Base-by-base conservation (phyloP, 2,329 filamentous ascomycete genomes). In the Knufia petricola region DNA sequence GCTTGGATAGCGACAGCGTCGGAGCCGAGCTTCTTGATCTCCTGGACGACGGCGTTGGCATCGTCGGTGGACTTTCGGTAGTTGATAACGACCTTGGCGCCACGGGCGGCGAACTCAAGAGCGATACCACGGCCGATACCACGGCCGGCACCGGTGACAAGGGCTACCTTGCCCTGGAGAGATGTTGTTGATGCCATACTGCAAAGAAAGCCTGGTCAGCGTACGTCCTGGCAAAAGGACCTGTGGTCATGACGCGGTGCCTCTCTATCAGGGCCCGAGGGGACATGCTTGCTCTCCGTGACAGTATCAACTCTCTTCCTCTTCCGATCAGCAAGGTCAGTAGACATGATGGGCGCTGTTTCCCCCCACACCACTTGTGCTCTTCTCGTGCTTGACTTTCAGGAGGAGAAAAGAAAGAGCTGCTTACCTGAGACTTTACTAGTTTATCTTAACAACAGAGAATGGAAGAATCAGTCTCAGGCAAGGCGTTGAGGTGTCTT, bases 1-100 rank as follows among this genome's bases (percentile, higher is more conserved):
- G 57, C 59, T 56, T 75, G 71, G 63, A 77, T 74, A 54, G 69
- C 64, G 51, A 75, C 60, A 48, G 74, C 73, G 34, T 57, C 52
- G 30, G 57, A 55, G 31, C 58, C 58, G 10, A 39, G 40, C 46
- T 52, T 51, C 42, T 60, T 57, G 48, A 61, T 61, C 49, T 61
- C 55, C 10, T 51, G 50, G 13, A 61, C 60, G 1, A 58, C 55
- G 37, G 52, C 55, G 37, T 58, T 39, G 19, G 73, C 67, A 2
- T 69, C 63, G 8, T 63, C 48, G 37, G 67, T 67, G 8, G 66
- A 65, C 17, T 64, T 66, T 49, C 71, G 68, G 55, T 74, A 72
- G 52, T 70, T 67, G 51, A 75, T 61, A 31, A 69, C 57, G 15
- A 64, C 58, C 23, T 55, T 56, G 24, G 63, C 60, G 39, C 63